Base-by-base conservation (phyloP, 1,284 basidiomycete species). In the Papiliotrema terrestris region DNA sequence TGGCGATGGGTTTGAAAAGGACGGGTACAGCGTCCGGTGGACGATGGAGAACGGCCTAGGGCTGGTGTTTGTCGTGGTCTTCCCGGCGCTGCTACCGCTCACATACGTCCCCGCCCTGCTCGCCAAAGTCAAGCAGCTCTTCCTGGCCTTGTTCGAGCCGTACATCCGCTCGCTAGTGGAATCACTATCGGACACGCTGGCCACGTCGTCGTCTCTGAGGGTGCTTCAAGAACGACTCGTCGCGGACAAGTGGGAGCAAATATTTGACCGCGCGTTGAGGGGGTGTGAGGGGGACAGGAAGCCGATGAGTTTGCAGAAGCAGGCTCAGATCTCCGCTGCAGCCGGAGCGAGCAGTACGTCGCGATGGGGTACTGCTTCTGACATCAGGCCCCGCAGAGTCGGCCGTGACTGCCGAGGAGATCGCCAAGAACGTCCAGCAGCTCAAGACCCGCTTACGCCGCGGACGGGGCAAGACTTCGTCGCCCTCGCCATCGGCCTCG, bases 71-170 rank as follows among this genome's bases (percentile, higher is more conserved):
- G 93, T 95, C 66, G 91, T 95, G 51, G 91, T 94, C 49, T 97
- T 97, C 78, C 95, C 98, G 70, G 89, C 95, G 45, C 93, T 99
- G 58, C 82, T 99, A 15, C 94, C 96, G 62, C 82, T 99, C 23
- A 87, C 91, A 9, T 98, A 98, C 72, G 87, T 98, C 54, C 91
- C 95, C 0, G 87, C 92, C 45, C 84, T 98, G 6, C 82, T 96
- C 17, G 78, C 80, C 23, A 84, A 88, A 4, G 81, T 92, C 67
- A 92, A 91, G 71, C 80, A 84, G 0, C 81, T 94, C 29, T 96
- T 96, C 71, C 79, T 95, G 61, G 86, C 90, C 68, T 82, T 89
- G 53, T 95, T 91, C 69, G 82, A 87, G 63, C 87, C 90, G 0
- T 87, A 91, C 77, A 78, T 95, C 43, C 79, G 86, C 19, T 81